These are phyloP conservation scores for Lactarius hengduanensis DNA, from an alignment of 768 basidiomycete genomes.

Conservation along the genomic window DNA sequence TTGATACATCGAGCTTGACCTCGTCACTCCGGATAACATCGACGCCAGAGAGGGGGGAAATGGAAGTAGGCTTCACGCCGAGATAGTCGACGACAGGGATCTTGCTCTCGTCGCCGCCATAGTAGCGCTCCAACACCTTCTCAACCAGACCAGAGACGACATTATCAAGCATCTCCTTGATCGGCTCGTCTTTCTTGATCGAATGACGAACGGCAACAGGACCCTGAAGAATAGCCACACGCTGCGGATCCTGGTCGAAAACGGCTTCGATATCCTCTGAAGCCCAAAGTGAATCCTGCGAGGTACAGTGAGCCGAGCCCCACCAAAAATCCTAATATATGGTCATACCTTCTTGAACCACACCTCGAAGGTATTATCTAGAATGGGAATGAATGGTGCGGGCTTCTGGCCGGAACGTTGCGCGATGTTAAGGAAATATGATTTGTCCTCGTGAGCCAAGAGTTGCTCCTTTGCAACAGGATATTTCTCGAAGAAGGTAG, in stretches of 20 bases:
- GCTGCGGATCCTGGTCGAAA: slow-evolving; percentile 97
- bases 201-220: slow-evolving; percentile 93
- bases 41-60: slow-evolving; percentile 45
- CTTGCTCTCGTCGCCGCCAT: slow-evolving; percentile 67
- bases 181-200: slow-evolving; percentile 86
- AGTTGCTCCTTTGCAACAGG: slow-evolving; percentile 80
- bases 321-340: neutral
- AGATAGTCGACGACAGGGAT: slow-evolving; percentile 89
- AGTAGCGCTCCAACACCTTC: slow-evolving; percentile 75
- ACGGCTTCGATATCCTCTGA: slow-evolving; percentile 98
- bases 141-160: slow-evolving; percentile 76
- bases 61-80: slow-evolving; percentile 45
- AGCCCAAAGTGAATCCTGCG: slow-evolving; percentile 93
- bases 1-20: slow-evolving; percentile 51
- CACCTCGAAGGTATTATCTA: slow-evolving; percentile 91
- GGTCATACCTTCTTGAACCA: slow-evolving; percentile 97
- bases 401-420: slow-evolving; percentile 98
- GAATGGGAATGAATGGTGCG: slow-evolving; percentile 94
- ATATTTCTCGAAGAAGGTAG: slow-evolving; percentile 83
- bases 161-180: slow-evolving; percentile 87
- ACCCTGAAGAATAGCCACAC: slow-evolving; percentile 96
- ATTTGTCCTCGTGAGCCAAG: slow-evolving; percentile 88
- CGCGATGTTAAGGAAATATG: slow-evolving; percentile 93
- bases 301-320: slow-evolving; percentile 25
- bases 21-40: slow-evolving; percentile 42